phyloP scores from a whole-genome alignment of 2,329 filamentous ascomycete species.

The Phialemoniopsis sp. region DNA sequence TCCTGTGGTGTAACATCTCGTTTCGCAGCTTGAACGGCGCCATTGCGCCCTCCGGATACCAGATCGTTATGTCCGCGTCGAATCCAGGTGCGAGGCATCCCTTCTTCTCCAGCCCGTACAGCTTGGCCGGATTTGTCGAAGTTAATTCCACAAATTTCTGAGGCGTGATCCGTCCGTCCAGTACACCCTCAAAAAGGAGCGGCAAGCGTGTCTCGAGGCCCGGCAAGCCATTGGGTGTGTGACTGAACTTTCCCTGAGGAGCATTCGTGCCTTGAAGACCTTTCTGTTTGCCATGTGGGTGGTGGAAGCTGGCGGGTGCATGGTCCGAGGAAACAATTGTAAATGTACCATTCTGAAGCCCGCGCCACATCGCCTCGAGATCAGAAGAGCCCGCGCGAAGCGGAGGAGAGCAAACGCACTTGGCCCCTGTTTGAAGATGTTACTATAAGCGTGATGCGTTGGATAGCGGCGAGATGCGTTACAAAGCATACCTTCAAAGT shows the following conservation, averaged over 20 bases:
- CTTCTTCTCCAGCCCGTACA: constrained; percentile 49
- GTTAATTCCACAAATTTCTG: constrained; percentile 50
- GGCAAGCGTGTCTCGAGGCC: constrained; percentile 52
- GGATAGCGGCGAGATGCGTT: too few relatives aligned
- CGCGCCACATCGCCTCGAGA: constrained; percentile 46
- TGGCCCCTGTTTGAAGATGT: too few relatives aligned
- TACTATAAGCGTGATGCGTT: too few relatives aligned
- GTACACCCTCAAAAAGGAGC: constrained; percentile 35
- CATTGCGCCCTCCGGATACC: constrained; percentile 51
- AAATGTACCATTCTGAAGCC: constrained; percentile 46
- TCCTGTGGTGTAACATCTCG: constrained; percentile 52
- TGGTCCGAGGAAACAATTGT: constrained; percentile 43
- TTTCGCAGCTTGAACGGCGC: constrained; percentile 41
- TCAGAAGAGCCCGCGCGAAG: constrained; percentile 41
- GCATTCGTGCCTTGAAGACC: too few relatives aligned
- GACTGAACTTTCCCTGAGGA: too few relatives aligned
- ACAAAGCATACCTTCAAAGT: too few relatives aligned
- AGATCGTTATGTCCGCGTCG: constrained; percentile 54
- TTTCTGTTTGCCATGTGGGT: too few relatives aligned
- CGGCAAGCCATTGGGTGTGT: constrained; percentile 53
- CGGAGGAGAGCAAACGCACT: constrained; percentile 50
- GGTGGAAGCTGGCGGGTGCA: too few relatives aligned
- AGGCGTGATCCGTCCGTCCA: constrained; percentile 30
- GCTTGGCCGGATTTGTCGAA: constrained; percentile 48
- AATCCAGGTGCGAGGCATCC: constrained; percentile 43